phyloP scores from a whole-genome alignment of 1,139 yeast genomes.

The Wickerhamomyces sp. region DNA sequence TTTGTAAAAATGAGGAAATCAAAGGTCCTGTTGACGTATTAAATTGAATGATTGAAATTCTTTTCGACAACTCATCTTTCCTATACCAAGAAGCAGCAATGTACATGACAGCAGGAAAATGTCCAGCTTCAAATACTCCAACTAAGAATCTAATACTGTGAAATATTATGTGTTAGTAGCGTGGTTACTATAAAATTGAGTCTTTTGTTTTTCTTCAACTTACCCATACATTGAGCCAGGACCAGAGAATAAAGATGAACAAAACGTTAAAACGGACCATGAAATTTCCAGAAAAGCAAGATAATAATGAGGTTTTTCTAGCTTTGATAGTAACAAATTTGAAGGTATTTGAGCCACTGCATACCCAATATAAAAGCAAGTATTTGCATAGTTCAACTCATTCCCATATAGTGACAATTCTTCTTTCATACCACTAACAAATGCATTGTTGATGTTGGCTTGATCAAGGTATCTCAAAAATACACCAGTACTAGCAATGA shows the following conservation, averaged over 20 bases:
- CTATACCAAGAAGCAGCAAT: conserved; percentile 25
- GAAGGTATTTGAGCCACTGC: conserved; percentile 20
- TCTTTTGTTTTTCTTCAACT: too few relatives aligned
- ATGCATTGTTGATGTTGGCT: conserved; percentile 25
- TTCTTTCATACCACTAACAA: conserved; percentile 43
- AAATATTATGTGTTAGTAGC: too few relatives aligned
- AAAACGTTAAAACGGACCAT: conserved; percentile 11
- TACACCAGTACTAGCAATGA: conserved; percentile 28
- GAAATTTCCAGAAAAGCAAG: conserved; percentile 15
- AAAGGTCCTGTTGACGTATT: conserved; percentile 51
- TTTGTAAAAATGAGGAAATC: conserved; percentile 52
- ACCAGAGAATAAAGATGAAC: conserved; percentile 9
- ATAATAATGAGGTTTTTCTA: conserved; percentile 36
- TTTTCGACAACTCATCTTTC: conserved; percentile 28
- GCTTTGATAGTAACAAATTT: conserved; percentile 18
- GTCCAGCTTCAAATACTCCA: conserved; percentile 30
- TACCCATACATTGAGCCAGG: conserved; percentile 24
- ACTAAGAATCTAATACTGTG: conserved; percentile 25
- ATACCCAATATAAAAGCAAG: conserved; percentile 25
- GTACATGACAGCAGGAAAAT: conserved; percentile 25
- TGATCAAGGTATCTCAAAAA: conserved; percentile 31
- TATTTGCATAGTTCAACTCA: conserved; percentile 23
- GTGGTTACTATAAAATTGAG: too few relatives aligned
- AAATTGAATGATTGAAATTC: conserved; percentile 32
- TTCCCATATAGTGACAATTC: conserved; percentile 38